Evolutionary conservation across 345 rosid genomes (phyloP).

Genomic region (Populus davidiana): DNA sequence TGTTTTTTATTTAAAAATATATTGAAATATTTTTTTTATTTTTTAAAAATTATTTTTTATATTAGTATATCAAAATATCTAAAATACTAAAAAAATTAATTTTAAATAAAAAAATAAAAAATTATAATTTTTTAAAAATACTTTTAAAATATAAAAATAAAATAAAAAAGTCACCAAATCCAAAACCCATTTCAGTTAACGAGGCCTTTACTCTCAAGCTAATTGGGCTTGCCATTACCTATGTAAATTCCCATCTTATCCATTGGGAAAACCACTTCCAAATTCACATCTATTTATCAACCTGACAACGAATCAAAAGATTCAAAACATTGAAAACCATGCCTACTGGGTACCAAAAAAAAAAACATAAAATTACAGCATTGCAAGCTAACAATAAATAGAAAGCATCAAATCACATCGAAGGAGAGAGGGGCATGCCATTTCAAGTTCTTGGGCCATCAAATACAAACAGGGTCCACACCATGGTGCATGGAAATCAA

Average conservation of each 20-base stretch:
- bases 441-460: no score
- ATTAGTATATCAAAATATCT: no score
- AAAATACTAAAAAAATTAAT: no score
- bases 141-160: no score
- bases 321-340: not conserved
- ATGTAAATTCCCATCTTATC: not conserved
- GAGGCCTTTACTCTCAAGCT: not conserved
- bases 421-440: not conserved
- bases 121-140: no score
- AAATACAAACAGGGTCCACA: no score
- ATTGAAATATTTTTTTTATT: no score
- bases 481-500: no score
- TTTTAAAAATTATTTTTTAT: no score
- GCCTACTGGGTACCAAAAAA: not conserved
- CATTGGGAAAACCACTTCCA: not conserved
- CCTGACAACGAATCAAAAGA: not conserved
- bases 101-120: no score
- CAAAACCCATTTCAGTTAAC: not conserved
- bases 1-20: no score
- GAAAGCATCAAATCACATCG: not conserved
- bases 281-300: not conserved
- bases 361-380: not conserved
- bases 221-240: not conserved
- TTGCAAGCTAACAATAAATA: not conserved
- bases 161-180: not conserved